These are phyloP conservation scores for Fusarium pseudograminearum DNA, from an alignment of 2,329 filamentous ascomycete genomes.

Conservation along the genomic window DNA sequence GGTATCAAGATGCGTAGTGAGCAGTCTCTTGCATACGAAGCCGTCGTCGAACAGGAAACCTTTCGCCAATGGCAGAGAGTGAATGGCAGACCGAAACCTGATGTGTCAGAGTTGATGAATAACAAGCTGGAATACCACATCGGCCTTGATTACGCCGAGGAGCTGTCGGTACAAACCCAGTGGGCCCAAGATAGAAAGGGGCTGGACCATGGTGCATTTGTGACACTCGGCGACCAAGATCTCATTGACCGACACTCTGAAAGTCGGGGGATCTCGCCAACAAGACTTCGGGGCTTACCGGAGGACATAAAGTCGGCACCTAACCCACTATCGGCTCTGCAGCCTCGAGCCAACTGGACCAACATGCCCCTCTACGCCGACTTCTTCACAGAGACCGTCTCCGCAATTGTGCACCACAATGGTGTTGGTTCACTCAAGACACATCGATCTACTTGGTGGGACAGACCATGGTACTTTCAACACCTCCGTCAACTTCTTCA, in stretches of 20 bases:
- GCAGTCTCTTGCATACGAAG: constrained; percentile 9
- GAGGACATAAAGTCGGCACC: constrained; percentile 3
- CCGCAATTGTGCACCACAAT: constrained; percentile 10
- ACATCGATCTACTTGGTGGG: constrained; percentile 11
- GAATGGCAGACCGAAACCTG: background rate
- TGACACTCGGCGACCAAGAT: background rate
- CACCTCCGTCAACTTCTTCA: constrained; percentile 1
- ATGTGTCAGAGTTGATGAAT: background rate
- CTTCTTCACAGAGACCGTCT: constrained; percentile 7
- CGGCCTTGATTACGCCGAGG: constrained; percentile 17
- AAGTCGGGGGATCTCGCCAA: background rate
- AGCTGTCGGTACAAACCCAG: background rate
- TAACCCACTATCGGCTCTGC: background rate
- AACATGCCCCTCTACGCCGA: constrained; percentile 11
- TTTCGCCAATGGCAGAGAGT: constrained; percentile 2
- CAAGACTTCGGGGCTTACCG: background rate
- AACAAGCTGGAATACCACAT: constrained; percentile 5
- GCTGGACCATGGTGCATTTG: constrained; percentile 4
- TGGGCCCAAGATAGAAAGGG: background rate
- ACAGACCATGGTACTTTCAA: constrained; percentile 14
- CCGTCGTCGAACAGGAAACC: constrained; percentile 6
- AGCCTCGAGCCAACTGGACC: constrained; percentile 1
- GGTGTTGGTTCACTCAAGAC: background rate
- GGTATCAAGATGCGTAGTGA: constrained; percentile 9
- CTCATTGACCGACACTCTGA: constrained; percentile 1